These are phyloP conservation scores for Cryphonectria naterciae DNA, from an alignment of 2,329 filamentous ascomycete species.

Conservation along the genomic window DNA sequence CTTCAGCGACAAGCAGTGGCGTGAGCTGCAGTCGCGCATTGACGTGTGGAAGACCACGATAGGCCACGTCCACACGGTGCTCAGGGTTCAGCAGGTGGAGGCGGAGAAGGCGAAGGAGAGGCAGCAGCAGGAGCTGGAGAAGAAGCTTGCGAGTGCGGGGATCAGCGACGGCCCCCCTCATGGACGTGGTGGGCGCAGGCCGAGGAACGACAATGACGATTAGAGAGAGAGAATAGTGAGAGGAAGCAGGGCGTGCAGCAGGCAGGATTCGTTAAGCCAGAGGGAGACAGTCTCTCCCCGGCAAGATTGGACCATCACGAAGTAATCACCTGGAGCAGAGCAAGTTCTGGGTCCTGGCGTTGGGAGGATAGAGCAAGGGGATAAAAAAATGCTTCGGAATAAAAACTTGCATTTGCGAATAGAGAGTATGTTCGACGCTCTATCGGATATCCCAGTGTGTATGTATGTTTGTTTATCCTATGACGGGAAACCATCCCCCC, in stretches of 20 bases:
- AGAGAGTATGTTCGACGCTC: constrained; percentile 1
- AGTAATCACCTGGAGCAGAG: constrained; percentile 15
- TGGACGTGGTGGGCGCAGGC: constrained; percentile 34
- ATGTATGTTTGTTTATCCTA: constrained; percentile 14
- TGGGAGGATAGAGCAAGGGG: constrained; percentile 28
- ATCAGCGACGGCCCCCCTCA: constrained; percentile 40
- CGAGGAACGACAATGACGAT: constrained; percentile 28
- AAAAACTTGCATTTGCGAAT: constrained; percentile 28
- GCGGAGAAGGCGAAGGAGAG: constrained; percentile 79
- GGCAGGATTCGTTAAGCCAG: background rate
- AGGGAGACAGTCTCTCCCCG: background rate
- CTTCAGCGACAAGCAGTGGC: constrained; percentile 98
- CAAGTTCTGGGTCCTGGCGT: constrained; percentile 27
- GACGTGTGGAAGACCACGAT: constrained; percentile 90
- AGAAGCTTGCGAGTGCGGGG: constrained; percentile 54
- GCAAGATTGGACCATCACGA: background rate
- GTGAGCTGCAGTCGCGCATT: constrained; percentile 85
- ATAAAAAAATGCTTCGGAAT: constrained; percentile 28
- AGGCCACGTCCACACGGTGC: constrained; percentile 74
- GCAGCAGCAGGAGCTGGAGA: constrained; percentile 70
- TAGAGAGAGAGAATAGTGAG: constrained; percentile 9
- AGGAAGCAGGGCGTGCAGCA: background rate
- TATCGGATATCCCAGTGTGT: constrained; percentile 10
- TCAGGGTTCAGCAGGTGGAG: constrained; percentile 80
- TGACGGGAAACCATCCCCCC: background rate